Percentiles rank a stretch among this genome's conserved stretches.
Evolutionary conservation across 169 alveolate species (phyloP).

Genomic region (Theileria luwenshuni): DNA sequence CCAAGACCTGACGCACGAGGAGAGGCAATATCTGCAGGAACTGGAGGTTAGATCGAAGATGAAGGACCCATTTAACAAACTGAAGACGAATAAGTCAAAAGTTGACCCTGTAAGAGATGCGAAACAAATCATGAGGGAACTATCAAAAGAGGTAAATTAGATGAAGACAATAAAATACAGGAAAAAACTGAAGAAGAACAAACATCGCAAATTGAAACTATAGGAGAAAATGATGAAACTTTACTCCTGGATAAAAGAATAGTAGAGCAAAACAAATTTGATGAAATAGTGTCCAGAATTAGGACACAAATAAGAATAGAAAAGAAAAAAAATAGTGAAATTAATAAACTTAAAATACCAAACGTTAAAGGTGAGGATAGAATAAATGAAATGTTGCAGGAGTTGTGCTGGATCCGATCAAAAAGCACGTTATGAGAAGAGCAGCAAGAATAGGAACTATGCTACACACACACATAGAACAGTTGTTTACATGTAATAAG

Average conservation of each 20-base stretch:
- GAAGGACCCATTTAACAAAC: constrained; percentile 58
- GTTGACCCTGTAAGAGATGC: constrained; percentile 76
- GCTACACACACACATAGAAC: constrained; percentile 74
- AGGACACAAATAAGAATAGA: constrained; percentile 73
- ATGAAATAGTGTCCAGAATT: constrained; percentile 77
- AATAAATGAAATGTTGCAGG: constrained; percentile 11
- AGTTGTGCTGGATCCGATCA: constrained; percentile 74
- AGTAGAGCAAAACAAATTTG: constrained; percentile 70
- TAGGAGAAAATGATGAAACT: constrained; percentile 24
- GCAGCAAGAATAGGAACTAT: constrained; percentile 69
- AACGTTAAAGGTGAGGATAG: constrained; percentile 62
- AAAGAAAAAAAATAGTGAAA: constrained; percentile 68
- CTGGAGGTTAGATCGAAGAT: constrained; percentile 66
- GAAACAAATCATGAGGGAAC: constrained; percentile 54
- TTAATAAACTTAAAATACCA: constrained; percentile 73
- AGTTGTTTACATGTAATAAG: constrained; percentile 69
- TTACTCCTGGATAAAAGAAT: constrained; percentile 22
- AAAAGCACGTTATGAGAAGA: constrained; percentile 72
- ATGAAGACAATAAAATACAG: constrained; percentile 1
- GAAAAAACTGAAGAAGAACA: background rate
- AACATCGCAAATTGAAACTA: background rate
- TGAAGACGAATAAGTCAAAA: constrained; percentile 66
- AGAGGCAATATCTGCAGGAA: constrained; percentile 67
- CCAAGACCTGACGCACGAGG: constrained; percentile 77
- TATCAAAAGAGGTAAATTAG: constrained; percentile 33